phyloP scores from a whole-genome alignment of 495 filamentous ascomycete species.

The Hapsidospora chrysogenum region DNA sequence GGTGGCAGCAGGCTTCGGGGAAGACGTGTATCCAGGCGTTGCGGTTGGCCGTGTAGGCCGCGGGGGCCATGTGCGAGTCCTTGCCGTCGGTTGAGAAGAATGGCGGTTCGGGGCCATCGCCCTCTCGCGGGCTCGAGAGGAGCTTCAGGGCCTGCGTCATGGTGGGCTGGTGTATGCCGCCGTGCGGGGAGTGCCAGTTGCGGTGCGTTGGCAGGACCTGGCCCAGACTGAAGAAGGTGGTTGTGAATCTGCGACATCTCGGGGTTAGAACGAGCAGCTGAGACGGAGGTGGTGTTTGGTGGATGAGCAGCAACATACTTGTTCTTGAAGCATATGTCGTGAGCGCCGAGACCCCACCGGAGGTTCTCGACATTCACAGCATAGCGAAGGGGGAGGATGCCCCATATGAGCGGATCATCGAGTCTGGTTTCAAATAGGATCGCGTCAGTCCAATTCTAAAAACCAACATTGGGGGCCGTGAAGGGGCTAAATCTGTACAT shows the following conservation, averaged over 20 bases:
- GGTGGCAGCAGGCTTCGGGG: constrained; percentile 86
- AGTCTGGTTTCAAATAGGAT: constrained; percentile 49
- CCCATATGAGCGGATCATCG: constrained; percentile 92
- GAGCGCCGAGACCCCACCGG: constrained; percentile 74
- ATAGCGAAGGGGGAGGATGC: constrained; percentile 58
- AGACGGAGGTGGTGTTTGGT: constrained; percentile 1
- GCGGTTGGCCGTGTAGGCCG: constrained; percentile 31
- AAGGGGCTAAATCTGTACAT: constrained; percentile 33
- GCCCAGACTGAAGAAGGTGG: constrained; percentile 64
- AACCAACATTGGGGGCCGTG: background rate
- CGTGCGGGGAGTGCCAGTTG: constrained; percentile 47
- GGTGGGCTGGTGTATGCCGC: constrained; percentile 78
- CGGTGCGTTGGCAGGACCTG: constrained; percentile 86
- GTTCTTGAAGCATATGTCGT: constrained; percentile 82
- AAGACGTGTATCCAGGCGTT: constrained; percentile 87
- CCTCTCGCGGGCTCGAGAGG: constrained; percentile 36
- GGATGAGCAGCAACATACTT: constrained; percentile 22
- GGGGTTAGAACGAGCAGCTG: background rate
- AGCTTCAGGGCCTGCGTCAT: constrained; percentile 76
- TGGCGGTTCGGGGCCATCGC: constrained; percentile 29
- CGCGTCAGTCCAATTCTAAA: constrained; percentile 1
- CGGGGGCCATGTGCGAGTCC: constrained; percentile 41
- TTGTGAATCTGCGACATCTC: constrained; percentile 38
- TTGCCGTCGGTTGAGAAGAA: constrained; percentile 47
- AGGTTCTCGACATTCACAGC: constrained; percentile 52